Percentiles rank a stretch among this genome's conserved stretches.
phyloP scores from a whole-genome alignment of 805 yeast genomes.

The Metschnikowia lochheadii region DNA sequence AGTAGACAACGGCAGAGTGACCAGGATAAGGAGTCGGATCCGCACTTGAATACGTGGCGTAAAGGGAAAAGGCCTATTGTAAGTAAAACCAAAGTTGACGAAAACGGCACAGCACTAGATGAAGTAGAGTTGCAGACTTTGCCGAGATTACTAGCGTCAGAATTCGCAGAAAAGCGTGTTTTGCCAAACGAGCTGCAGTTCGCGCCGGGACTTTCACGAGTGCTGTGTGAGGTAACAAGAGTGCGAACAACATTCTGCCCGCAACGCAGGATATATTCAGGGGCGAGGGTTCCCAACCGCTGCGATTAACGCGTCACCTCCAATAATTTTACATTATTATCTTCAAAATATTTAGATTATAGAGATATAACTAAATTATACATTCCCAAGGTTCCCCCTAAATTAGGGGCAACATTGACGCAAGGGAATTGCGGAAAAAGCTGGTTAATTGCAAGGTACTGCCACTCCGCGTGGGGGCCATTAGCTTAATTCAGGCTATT shows the following conservation, averaged over 20 bases:
- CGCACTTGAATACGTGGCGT: not conserved
- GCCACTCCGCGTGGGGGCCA: too few relatives aligned
- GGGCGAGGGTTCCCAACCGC: constrained; percentile 1
- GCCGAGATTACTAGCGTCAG: constrained; percentile 3
- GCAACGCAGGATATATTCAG: not conserved
- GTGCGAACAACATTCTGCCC: constrained; percentile 1
- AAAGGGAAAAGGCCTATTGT: not conserved
- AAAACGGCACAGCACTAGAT: not conserved
- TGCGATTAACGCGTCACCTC: not conserved
- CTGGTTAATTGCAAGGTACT: too few relatives aligned
- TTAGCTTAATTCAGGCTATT: too few relatives aligned
- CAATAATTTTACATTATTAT: too few relatives aligned
- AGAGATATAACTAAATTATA: too few relatives aligned
- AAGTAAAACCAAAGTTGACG: not conserved
- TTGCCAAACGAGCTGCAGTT: constrained; percentile 1
- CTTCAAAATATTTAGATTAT: too few relatives aligned
- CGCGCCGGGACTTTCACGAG: constrained; percentile 4
- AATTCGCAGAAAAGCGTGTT: constrained; percentile 6
- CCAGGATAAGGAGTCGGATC: not conserved
- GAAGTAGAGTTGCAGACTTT: constrained; percentile 1
- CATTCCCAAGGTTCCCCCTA: not conserved
- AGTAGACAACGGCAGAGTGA: not conserved
- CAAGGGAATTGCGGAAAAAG: not conserved
- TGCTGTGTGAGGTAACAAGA: not conserved
- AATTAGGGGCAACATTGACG: not conserved